Percentiles rank a stretch among this genome's conserved stretches.
phyloP scores from a whole-genome alignment of 2,329 filamentous ascomycete species.

The Alternaria sp. region DNA sequence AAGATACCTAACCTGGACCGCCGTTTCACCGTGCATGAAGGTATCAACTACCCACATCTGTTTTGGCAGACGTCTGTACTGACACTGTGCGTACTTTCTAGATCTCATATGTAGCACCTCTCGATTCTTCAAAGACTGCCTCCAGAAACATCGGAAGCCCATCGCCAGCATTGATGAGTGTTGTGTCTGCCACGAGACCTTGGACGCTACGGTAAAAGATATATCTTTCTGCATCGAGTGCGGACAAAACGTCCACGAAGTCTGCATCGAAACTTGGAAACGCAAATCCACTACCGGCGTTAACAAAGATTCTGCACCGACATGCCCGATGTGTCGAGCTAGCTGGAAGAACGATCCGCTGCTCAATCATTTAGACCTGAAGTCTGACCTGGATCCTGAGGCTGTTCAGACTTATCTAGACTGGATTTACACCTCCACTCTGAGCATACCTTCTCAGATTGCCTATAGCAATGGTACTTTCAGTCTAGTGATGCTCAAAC shows the following conservation, averaged over 20 bases:
- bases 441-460: not conserved
- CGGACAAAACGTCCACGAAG: conserved; percentile 29
- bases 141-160: conserved; percentile 26
- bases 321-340: conserved; percentile 29
- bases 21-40: conserved; percentile 29
- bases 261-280: conserved; percentile 22
- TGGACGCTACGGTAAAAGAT: conserved; percentile 12
- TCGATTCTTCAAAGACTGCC: conserved; percentile 18
- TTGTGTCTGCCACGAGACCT: conserved; percentile 25
- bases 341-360: conserved; percentile 13
- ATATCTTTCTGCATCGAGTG: conserved; percentile 30
- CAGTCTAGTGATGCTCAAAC: not conserved
- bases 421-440: conserved; percentile 21
- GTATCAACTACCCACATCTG: not conserved
- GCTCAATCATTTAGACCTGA: not conserved
- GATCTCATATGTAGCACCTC: conserved; percentile 32
- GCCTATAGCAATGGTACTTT: not conserved
- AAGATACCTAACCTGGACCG: conserved; percentile 11
- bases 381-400: not conserved
- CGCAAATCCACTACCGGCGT: not conserved
- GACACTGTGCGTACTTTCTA: not conserved
- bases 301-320: not conserved
- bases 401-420: conserved; percentile 24
- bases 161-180: conserved; percentile 22
- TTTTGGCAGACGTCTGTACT: not conserved